A percentile compares a stretch with the other conserved stretches of the same genome.
Conservation (phyloP, 2,329 filamentous ascomycete species). For the Zymoseptoria brevis region DNA sequence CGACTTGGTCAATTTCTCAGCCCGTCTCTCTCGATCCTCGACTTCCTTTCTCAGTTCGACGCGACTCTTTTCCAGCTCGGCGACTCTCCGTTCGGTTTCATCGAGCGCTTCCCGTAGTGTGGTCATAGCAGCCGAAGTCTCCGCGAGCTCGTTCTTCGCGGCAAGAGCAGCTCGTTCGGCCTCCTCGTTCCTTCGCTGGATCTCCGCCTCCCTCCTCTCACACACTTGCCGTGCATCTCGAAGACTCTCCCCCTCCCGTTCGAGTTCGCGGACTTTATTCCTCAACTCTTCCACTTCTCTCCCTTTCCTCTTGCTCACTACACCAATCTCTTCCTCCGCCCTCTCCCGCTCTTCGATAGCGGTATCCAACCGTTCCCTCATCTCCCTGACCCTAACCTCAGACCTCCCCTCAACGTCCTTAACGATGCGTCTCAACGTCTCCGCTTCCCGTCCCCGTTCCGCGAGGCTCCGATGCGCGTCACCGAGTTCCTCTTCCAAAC, state of each 20-base stretch:
- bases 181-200: slow-evolving; percentile 65
- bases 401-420: slow-evolving; percentile 78
- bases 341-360: slow-evolving; percentile 91
- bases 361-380: slow-evolving; percentile 78
- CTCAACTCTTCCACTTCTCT: slow-evolving; percentile 84
- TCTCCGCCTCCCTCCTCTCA: slow-evolving; percentile 63
- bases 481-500: slow-evolving; percentile 81
- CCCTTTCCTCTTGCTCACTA: slow-evolving; percentile 64
- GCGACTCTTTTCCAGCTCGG: slow-evolving; percentile 76
- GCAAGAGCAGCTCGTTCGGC: slow-evolving; percentile 63
- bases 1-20: slow-evolving; percentile 48
- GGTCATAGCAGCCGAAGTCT: slow-evolving; percentile 67
- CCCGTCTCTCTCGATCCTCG: slow-evolving; percentile 13
- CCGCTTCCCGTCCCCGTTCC: slow-evolving; percentile 82
- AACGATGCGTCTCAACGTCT: slow-evolving; percentile 86
- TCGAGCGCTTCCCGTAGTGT: slow-evolving; percentile 75
- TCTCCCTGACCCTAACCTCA: slow-evolving; percentile 75
- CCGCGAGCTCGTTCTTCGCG: slow-evolving; percentile 63
- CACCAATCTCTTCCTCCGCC: slow-evolving; percentile 81
- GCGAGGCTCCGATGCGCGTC: slow-evolving; percentile 80
- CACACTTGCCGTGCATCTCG: slow-evolving; percentile 71
- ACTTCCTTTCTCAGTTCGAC: slow-evolving; percentile 33
- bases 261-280: slow-evolving; percentile 68
- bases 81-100: slow-evolving; percentile 74
- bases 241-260: slow-evolving; percentile 64